Base-by-base conservation (phyloP, 2,329 filamentous ascomycete species). In the Trichoderma sp. region DNA sequence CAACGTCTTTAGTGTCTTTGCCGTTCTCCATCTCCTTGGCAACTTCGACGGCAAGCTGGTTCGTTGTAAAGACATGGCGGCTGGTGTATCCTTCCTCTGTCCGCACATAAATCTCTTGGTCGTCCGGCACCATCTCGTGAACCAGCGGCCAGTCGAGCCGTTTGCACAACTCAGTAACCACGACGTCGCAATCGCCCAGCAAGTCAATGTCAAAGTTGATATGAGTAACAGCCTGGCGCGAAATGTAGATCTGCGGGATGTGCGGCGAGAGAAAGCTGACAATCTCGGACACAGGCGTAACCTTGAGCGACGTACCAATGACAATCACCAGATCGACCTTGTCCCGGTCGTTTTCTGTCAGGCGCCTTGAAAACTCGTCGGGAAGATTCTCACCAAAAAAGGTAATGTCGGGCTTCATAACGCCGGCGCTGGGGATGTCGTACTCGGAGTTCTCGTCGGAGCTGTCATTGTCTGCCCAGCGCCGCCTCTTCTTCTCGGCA, bases 351-450 rank as follows among this genome's bases (percentile, higher is more conserved):
- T 92, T 86, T 69, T 92, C 85, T n/a, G 92, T 88, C 15, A 98
- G 86, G 8, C 94, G 90, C 59, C 87, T 84, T 67, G 91, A 91
- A 79, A 99, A 99, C 72, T 88, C 87, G 73, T 92, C 89, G 0
- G 94, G 94, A 1, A 99, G 89, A 60, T 89, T 86, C 80, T 99
- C 95, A 72, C 94, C 94, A 75, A 98, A 98, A 82, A 99, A 98
- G 56, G 93, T 98, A 76, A 99, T 98, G 80, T 98, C 94, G 9
- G 95, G 95, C 84, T 92, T 97, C 93, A 97, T 97, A 76, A 97
- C 89, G 67, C 92, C 93, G 2, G 89, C 86, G 57, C 85, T 83
- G 2, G 89, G 88, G 45, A 91, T 87, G 70, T 82, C 79, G 70
- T 82, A 84, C 48, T 84, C 82, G 32, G 81, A 80, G 64, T 84